A percentile compares a stretch with the other conserved stretches of the same genome.
Conservation (phyloP, 2,329 filamentous ascomycete genomes). For the Lasiodiplodia hormozganensis region DNA sequence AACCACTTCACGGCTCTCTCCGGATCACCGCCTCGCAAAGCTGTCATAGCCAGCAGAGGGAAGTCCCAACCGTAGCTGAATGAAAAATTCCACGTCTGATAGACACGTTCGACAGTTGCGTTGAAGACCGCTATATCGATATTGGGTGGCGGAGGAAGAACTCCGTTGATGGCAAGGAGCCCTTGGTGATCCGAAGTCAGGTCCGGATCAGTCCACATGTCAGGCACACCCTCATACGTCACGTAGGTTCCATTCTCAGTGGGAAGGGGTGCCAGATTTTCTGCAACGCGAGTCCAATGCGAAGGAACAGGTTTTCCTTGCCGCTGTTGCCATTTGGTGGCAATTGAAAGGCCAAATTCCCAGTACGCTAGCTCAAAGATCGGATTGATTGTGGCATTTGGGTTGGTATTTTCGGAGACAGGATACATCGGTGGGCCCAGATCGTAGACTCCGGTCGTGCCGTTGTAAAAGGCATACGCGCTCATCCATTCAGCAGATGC, state of each 20-base stretch:
- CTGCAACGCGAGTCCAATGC: slow-evolving; percentile 57
- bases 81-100: slow-evolving; percentile 45
- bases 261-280: slow-evolving; percentile 62
- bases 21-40: slow-evolving; percentile 39
- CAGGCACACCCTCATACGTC: slow-evolving; percentile 59
- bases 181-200: slow-evolving; percentile 43
- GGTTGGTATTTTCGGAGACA: slow-evolving; percentile 64
- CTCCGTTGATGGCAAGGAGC: slow-evolving; percentile 41
- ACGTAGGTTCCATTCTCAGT: slow-evolving; percentile 59
- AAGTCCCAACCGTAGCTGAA: slow-evolving; percentile 47
- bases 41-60: slow-evolving; percentile 42
- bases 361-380: slow-evolving; percentile 68
- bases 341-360: slow-evolving; percentile 65
- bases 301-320: slow-evolving; percentile 53
- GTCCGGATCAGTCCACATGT: slow-evolving; percentile 42
- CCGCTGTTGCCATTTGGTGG: slow-evolving; percentile 60
- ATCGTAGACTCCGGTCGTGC: slow-evolving; percentile 59
- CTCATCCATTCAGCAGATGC: slow-evolving; percentile 66
- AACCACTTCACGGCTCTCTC: slow-evolving; percentile 47
- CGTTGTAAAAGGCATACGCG: slow-evolving; percentile 63
- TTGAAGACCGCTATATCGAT: slow-evolving; percentile 41
- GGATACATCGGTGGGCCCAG: slow-evolving; percentile 61
- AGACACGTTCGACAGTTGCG: slow-evolving; percentile 39
- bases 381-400: slow-evolving; percentile 64
- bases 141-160: slow-evolving; percentile 40